Evolutionary conservation across 495 filamentous ascomycete genomes (phyloP), one percentile per base, ranked within the genome.

Genomic region (Jackrogersella multiformis): DNA sequence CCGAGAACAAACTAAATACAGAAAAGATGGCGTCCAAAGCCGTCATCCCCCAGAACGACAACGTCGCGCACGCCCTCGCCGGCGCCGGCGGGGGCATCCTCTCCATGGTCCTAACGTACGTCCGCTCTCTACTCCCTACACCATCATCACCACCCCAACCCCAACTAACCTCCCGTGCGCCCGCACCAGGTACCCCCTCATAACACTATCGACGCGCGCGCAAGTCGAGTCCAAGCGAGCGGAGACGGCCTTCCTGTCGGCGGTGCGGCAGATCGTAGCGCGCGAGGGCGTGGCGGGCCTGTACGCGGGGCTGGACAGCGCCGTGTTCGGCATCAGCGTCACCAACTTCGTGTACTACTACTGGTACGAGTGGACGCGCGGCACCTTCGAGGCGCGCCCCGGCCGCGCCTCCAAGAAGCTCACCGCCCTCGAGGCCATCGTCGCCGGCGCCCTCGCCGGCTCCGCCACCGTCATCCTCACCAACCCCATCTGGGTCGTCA

Each of bases 341-440:
- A 99, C 95, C 56, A 99, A 99, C 79, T 98, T 99, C 69, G 94
- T 99, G 20, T 99, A 99, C 80, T 99, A 99, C 79, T 99, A 99
- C 80, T 99, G 95, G 92, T 99, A 97, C 81, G 95, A 99, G 81
- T 98, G 92, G 91, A 94, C 94, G 55, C 90, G 95, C 20, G 83
- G 91, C 41, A 89, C 88, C 69, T 97, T 98, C 78, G 92, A 96
- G 77, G 86, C 87, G 36, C 87, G 87, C 68, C 77, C 91, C 42
- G 91, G 92, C n/a, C 88, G 93, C 36, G 84, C 87, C 28, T 90
- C 88, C 30, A 89, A 88, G 76, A 94, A 92, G 72, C 88, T 99
- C 70, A 95, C 92, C 23, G 94, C 95, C 0, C 68, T 93, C 44
- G 94, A 99, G 78, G 87, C 87, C 59, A 99, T 99, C 87, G 88